These are phyloP conservation scores for Sophora flavescens DNA, from an alignment of 306 rosid species.

Conservation along the genomic window DNA sequence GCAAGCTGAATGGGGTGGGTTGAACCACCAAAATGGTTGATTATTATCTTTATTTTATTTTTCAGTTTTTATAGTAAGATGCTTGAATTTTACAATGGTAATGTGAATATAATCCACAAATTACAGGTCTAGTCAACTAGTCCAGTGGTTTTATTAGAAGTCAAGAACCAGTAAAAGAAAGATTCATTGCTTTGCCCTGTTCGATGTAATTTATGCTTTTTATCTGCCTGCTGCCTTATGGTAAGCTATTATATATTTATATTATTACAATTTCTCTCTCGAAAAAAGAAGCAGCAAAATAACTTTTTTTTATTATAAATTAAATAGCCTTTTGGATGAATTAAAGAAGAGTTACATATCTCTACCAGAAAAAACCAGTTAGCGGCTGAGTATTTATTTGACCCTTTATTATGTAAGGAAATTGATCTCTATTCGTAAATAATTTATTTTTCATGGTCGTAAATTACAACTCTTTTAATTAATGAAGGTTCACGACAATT, in stretches of 20 bases:
- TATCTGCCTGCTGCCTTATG: not conserved
- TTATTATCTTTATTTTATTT: constrained; percentile 43
- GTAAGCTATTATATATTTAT: not conserved
- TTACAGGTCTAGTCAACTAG: constrained; percentile 36
- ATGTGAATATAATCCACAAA: constrained; percentile 40
- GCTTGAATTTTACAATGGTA: constrained; percentile 23
- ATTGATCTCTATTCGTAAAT: constrained; percentile 1
- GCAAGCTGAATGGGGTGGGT: constrained; percentile 59
- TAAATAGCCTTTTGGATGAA: too few relatives aligned
- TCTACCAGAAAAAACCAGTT: not conserved
- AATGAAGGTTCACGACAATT: constrained; percentile 11
- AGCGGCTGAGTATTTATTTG: not conserved
- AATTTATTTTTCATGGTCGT: not conserved
- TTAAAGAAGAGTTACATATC: not conserved
- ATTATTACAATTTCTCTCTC: not conserved
- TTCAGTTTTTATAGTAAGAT: not conserved
- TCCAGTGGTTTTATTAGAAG: constrained; percentile 29
- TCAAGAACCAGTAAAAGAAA: constrained; percentile 24
- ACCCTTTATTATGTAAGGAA: constrained; percentile 4
- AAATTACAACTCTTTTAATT: not conserved
- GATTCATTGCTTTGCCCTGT: not conserved
- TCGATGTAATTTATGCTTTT: constrained; percentile 12
- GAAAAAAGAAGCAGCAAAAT: constrained; percentile 20
- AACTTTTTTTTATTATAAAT: not conserved
- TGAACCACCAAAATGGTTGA: constrained; percentile 75